Evolutionary conservation across 2,329 filamentous ascomycete species (phyloP).

Genomic region (Cadophora sp.): DNA sequence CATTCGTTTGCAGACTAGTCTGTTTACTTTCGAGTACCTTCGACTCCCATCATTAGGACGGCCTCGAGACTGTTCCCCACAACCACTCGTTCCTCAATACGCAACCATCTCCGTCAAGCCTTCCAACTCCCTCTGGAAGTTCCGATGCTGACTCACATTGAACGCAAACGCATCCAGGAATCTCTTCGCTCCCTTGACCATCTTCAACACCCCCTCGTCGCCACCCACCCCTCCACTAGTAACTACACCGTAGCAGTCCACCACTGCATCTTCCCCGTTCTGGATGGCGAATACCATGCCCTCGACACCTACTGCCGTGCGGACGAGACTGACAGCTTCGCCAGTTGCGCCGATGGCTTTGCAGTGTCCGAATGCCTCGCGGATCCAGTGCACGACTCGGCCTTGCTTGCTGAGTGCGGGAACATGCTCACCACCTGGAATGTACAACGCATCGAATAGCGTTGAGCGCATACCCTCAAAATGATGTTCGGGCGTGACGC

Average conservation of each 20-base stretch:
- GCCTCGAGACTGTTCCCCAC: no score
- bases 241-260: constrained; percentile 79
- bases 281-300: constrained; percentile 53
- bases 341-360: constrained; percentile 81
- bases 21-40: neutral
- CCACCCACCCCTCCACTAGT: constrained; percentile 61
- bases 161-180: constrained; percentile 77
- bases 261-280: constrained; percentile 48
- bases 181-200: constrained; percentile 70
- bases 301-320: constrained; percentile 51
- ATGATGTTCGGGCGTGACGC: constrained; percentile 75
- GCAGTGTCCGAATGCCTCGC: constrained; percentile 82
- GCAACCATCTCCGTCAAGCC: constrained; percentile 72
- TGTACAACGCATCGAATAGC: constrained; percentile 80
- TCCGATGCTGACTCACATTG: constrained; percentile 74
- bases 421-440: constrained; percentile 74
- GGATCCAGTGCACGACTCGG: constrained; percentile 76
- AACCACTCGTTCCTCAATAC: constrained; percentile 54
- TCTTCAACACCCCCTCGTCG: constrained; percentile 65
- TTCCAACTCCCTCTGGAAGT: constrained; percentile 76
- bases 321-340: constrained; percentile 71
- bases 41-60: neutral
- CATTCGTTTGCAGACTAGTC: neutral
- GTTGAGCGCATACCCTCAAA: constrained; percentile 81
- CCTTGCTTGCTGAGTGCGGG: constrained; percentile 71